phyloP scores from a whole-genome alignment of 2,329 filamentous ascomycete species.

The Diplodia sapinea region DNA sequence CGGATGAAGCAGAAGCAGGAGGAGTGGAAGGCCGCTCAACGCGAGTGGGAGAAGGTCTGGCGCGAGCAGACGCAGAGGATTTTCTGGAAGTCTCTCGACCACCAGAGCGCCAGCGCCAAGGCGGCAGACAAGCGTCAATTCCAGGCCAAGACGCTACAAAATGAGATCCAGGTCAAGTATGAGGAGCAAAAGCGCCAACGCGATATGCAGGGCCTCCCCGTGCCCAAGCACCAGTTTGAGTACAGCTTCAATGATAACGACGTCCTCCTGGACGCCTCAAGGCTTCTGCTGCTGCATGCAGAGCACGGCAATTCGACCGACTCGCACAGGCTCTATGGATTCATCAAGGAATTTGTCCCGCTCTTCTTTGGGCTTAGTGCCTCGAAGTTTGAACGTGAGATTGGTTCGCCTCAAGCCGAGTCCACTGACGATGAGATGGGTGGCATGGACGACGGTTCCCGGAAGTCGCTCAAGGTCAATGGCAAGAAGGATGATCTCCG shows the following conservation, averaged over 20 bases:
- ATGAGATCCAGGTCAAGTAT: slow-evolving; percentile 88
- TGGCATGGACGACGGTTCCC: slow-evolving; percentile 72
- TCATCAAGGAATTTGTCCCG: slow-evolving; percentile 58
- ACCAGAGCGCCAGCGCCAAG: slow-evolving; percentile 92
- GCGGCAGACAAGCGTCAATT: slow-evolving; percentile 89
- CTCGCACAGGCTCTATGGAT: slow-evolving; percentile 52
- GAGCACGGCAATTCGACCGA: slow-evolving; percentile 52
- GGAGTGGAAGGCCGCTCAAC: slow-evolving; percentile 95
- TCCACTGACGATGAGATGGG: slow-evolving; percentile 71
- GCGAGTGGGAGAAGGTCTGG: slow-evolving; percentile 99
- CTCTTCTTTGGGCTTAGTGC: slow-evolving; percentile 57
- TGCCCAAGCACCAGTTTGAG: slow-evolving; percentile 73
- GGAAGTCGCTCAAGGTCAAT: slow-evolving; percentile 67
- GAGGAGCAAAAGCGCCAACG: slow-evolving; percentile 84
- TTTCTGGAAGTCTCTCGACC: slow-evolving; percentile 94
- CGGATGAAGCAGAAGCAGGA: slow-evolving; percentile 95
- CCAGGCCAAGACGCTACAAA: slow-evolving; percentile 85
- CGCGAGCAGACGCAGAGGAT: slow-evolving; percentile 92
- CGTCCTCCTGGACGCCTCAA: slow-evolving; percentile 59
- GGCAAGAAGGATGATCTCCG: slow-evolving; percentile 76
- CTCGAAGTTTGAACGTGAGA: slow-evolving; percentile 69
- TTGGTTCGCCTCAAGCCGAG: slow-evolving; percentile 60
- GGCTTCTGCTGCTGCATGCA: slow-evolving; percentile 52
- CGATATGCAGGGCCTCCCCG: slow-evolving; percentile 63
- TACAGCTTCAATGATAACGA: slow-evolving; percentile 69